Base-by-base conservation (phyloP, 768 basidiomycete species). In the Lactarius hengduanensis region DNA sequence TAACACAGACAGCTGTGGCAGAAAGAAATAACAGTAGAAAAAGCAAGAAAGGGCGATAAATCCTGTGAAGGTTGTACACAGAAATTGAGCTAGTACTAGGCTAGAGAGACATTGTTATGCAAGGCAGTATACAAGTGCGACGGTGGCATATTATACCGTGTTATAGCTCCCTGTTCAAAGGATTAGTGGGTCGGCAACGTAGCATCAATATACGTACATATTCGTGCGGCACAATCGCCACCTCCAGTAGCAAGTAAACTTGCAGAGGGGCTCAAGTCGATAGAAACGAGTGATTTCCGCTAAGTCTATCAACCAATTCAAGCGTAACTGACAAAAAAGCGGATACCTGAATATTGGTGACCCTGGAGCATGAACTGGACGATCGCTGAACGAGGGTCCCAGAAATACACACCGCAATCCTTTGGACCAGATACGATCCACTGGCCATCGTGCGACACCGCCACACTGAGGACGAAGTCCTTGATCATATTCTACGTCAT, bases 391-490 rank as follows among this genome's bases (percentile, higher is more conserved):
- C 84, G 82, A 60, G 91, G 86, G 74, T 96, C 92, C 88, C 92
- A 94, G 75, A 96, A 94, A 75, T 96, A 93, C 63, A 99, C 95
- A 0, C 94, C 91, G 15, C 97, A 90, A 75, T 99, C 97, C 78
- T 98, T 98, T 43, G 87, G 89, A 60, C 97, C 96, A 16, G 93
- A 95, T 15, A 97, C 96, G 71, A 98, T 89, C 92, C 94, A 90
- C 70, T 92, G 87, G 4, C 92, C 93, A 76, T 98, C 96, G 69
- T 93, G 90, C 55, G 92, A 94, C 57, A 95, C 92, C 26, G 86
- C 86, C 57, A 89, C 87, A 54, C 84, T 85, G 59, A 90, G 80
- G 65, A 90, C 88, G 67, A 88, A 90, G 74, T 90, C 88, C 85
- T 87, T 36, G 56, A 53, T 58, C 57, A 57, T 70, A 22, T 71